Base-by-base conservation (phyloP, 768 basidiomycete genomes). In the Harrya chromipes region DNA sequence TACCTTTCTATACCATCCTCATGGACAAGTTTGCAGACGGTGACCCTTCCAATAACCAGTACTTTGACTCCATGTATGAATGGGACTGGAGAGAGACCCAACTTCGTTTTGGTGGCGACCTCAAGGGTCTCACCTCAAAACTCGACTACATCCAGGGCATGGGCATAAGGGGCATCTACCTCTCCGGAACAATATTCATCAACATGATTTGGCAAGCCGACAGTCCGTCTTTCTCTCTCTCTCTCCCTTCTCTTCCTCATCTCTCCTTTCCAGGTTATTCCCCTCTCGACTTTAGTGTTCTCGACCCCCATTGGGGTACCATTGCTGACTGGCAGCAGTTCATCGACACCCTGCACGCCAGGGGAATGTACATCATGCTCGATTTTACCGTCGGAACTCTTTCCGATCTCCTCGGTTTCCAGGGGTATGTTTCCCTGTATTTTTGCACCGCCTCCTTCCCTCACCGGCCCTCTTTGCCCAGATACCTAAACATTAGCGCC, bases 121-220 rank as follows among this genome's bases (percentile, higher is more conserved):
- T 93, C 60, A 82, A 83, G 49, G 94, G 94, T 47, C 70, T 95
- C 50, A 70, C 77, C 39, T 66, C 80, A 19, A 83, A 78, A 49
- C 73, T 97, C 53, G 94, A 97, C 69, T 97, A 97, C 66, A 74
- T 97, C 16, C 75, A 90, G 39, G 90, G 89, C 54, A 94, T 94
- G 90, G 94, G 94, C 55, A 70, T 92, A 52, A 74, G 75, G 58
- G 77, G 83, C 44, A 83, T 97, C 59, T 97, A 91, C 72, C 87
- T 95, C 65, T 91, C 94, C 20, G 94, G 94, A 45, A 97, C 94
- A 1, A 83, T 85, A 45, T 97, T 92, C 69, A 53, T 97, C 53
- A 95, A 95, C 77, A 94, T 94, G 93, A 70, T 91, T n/a, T 95
- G 93, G 93, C 87, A 94, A 64, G 87, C 91, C 4, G 93, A 95